Base-by-base conservation (phyloP, 2,329 filamentous ascomycete species). In the Cryphonectria parasitica region DNA sequence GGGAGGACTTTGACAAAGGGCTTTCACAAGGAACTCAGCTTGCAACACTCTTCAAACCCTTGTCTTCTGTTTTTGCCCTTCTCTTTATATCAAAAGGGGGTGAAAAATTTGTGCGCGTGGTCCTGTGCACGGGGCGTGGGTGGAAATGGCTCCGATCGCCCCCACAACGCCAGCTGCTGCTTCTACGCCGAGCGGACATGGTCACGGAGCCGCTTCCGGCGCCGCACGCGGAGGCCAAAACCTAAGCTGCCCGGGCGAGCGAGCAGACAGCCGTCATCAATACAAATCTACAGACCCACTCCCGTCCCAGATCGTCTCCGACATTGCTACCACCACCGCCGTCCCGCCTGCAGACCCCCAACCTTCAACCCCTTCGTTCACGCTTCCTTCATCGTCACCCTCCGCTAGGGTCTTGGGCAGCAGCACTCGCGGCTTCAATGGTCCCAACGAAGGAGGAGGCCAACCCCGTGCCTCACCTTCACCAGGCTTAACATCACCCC, bases 291-390 rank as follows among this genome's bases (percentile, higher is more conserved):
- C 25, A 19, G 54, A 58, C 25, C 25, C 13, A 45, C n/a, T 19
- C 36, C 28, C 41, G 13, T 13, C 49, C 36, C 69, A 45, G 41
- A 68, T 71, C 28, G 66, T 64, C 66, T 71, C 69, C 17, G 69
- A 71, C n/a, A 64, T 71, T 22, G 11, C 31, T 11, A 25, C n/a
- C 65, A 39, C 39, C 31, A 41, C 31, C 19, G n/a, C 13, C 65
- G n/a, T 54, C 22, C 34, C 52, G 7, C 3, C 25, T n/a, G 17
- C 28, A 8, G 8, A 39, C 3, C 34, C 54, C 3, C 34, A 13
- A 15, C 41, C 66, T 34, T 22, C 52, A 25, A 25, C 2, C 15
- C n/a, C 52, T 22, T 49, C 22, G 22, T n/a, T n/a, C 10, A 34
- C 64, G 17, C 43, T 36, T 11, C 4, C 10, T 19, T 11, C 22